Conservation (phyloP, 257 asterid species). For the Asclepias syriaca region DNA sequence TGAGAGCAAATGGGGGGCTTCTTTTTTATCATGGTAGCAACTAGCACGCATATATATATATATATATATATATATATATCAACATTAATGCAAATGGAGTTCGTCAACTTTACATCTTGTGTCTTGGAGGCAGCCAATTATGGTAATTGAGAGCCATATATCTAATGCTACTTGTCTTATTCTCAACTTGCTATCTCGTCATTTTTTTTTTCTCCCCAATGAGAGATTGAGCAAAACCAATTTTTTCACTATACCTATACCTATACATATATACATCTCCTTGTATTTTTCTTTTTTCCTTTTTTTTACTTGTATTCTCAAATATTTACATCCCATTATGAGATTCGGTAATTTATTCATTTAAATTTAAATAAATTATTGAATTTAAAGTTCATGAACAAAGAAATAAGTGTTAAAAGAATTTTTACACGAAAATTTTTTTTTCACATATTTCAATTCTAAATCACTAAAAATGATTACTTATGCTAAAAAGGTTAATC, state of each 20-base stretch:
- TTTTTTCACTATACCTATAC: background rate
- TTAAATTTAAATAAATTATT: too few relatives aligned
- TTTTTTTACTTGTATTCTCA: background rate
- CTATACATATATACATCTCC: too few relatives aligned
- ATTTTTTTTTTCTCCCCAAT: background rate
- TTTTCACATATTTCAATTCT: too few relatives aligned
- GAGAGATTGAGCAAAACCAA: background rate
- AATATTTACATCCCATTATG: background rate
- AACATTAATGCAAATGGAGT: background rate
- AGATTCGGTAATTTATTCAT: background rate
- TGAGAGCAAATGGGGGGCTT: background rate
- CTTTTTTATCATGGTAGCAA: background rate
- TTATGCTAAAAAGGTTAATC: too few relatives aligned
- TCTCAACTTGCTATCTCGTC: background rate
- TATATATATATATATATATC: too few relatives aligned
- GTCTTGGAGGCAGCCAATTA: slow-evolving; percentile 6
- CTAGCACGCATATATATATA: background rate
- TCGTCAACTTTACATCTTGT: slow-evolving; percentile 3
- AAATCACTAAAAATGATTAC: too few relatives aligned
- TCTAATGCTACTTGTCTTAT: background rate
- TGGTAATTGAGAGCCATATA: background rate
- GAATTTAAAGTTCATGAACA: too few relatives aligned
- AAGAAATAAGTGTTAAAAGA: too few relatives aligned
- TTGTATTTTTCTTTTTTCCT: too few relatives aligned
- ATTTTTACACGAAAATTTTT: too few relatives aligned